phyloP scores from a whole-genome alignment of 768 basidiomycete genomes.

The Leucosporidium yakuticum region DNA sequence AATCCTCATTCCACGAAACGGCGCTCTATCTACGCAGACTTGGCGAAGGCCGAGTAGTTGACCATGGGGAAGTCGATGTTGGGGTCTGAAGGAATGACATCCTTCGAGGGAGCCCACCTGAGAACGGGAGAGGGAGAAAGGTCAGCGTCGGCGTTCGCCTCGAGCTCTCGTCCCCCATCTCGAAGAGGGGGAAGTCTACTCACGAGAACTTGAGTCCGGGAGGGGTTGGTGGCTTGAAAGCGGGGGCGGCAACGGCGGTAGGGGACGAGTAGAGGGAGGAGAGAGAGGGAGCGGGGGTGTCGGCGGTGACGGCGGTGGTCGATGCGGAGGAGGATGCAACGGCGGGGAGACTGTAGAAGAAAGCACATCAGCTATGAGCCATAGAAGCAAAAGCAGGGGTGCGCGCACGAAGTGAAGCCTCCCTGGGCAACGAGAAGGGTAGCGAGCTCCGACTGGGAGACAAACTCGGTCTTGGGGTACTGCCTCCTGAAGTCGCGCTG shows the following conservation, averaged over 20 bases:
- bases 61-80: conserved; percentile 28
- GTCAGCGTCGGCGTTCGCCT: not conserved
- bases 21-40: too few species aligned
- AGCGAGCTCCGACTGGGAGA: conserved; percentile 34
- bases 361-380: not conserved
- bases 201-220: conserved; percentile 25
- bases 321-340: conserved; percentile 13
- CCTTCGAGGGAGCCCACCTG: conserved; percentile 1
- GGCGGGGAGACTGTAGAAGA: conserved; percentile 19
- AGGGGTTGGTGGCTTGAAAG: conserved; percentile 30
- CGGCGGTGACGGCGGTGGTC: conserved; percentile 32
- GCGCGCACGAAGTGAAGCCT: conserved; percentile 27
- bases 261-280: conserved; percentile 24
- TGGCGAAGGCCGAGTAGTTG: not conserved
- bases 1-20: too few species aligned
- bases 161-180: not conserved
- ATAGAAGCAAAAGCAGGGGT: not conserved
- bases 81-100: conserved; percentile 24
- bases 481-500: conserved; percentile 27
- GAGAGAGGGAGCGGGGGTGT: conserved; percentile 29
- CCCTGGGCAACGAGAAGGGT: conserved; percentile 32
- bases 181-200: not conserved
- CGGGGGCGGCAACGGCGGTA: not conserved
- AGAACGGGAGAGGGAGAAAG: not conserved
- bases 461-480: conserved; percentile 23